Percentiles rank a stretch among this genome's conserved stretches.
Evolutionary conservation across 2,329 filamentous ascomycete species (phyloP).

Genomic region (Diplodia intermedia): DNA sequence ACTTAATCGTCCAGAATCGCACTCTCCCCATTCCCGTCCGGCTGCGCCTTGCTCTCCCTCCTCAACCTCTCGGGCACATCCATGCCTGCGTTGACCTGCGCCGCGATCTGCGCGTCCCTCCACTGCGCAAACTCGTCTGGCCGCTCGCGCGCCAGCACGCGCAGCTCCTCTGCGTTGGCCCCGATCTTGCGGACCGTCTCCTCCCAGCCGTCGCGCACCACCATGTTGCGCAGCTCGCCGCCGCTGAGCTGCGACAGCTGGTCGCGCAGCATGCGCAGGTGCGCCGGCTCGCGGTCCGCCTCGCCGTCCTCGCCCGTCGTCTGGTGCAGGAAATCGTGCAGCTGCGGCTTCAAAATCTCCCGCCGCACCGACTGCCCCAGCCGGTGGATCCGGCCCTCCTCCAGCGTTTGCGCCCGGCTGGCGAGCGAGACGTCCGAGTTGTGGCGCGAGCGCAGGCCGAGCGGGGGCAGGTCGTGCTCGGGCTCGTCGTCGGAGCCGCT

Average conservation of each 20-base stretch:
- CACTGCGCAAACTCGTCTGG: constrained; percentile 44
- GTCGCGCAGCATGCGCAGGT: constrained; percentile 59
- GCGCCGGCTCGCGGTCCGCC: constrained; percentile 41
- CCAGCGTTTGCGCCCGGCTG: constrained; percentile 67
- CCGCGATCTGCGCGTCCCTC: constrained; percentile 48
- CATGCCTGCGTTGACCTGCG: constrained; percentile 42
- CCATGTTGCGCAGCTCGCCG: constrained; percentile 56
- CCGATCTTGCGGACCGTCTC: constrained; percentile 68
- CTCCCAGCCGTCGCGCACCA: constrained; percentile 62
- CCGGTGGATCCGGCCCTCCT: constrained; percentile 74
- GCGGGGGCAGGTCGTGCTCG: constrained; percentile 43
- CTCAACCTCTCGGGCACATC: constrained; percentile 1
- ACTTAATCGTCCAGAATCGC: neutral
- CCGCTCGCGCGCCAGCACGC: constrained; percentile 59
- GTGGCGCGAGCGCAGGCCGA: constrained; percentile 61
- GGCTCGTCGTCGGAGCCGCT: constrained; percentile 50
- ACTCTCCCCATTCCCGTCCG: neutral
- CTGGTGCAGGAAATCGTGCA: neutral
- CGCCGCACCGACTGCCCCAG: constrained; percentile 71
- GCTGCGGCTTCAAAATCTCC: constrained; percentile 63
- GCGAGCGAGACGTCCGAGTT: constrained; percentile 73
- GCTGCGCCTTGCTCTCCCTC: neutral
- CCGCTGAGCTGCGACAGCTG: constrained; percentile 70
- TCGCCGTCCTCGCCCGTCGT: constrained; percentile 48
- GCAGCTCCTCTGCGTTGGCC: constrained; percentile 71